Conservation (phyloP, 2,329 filamentous ascomycete species). For the Arachnopeziza araneosa region DNA sequence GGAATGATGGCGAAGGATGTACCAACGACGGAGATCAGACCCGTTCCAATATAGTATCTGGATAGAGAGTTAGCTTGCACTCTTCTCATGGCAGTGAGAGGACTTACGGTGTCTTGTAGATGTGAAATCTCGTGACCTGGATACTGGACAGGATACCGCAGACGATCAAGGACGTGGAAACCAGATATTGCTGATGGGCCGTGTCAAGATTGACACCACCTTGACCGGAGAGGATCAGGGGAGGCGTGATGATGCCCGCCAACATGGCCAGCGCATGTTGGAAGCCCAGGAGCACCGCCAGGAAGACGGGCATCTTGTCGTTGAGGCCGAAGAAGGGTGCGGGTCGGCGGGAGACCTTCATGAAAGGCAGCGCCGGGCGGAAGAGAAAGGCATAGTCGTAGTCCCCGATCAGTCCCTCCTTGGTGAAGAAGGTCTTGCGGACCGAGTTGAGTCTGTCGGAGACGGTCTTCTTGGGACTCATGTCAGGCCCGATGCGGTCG, state of each 20-base stretch:
- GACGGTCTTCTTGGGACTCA: not conserved
- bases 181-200: conserved; percentile 62
- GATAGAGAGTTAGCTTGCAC: not conserved
- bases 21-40: conserved; percentile 72
- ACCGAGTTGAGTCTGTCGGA: not conserved
- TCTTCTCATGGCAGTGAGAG: not conserved
- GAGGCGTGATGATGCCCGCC: conserved; percentile 58
- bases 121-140: conserved; percentile 73
- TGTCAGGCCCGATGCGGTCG: not conserved
- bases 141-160: conserved; percentile 69
- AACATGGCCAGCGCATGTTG: conserved; percentile 74
- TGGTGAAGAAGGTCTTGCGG: conserved; percentile 39
- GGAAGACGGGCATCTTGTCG: conserved; percentile 68
- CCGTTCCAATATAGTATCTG: conserved; percentile 68
- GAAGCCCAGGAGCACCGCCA: conserved; percentile 69
- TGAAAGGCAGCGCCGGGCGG: conserved; percentile 69
- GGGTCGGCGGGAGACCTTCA: conserved; percentile 52
- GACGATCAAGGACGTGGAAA: conserved; percentile 58
- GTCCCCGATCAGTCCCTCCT: conserved; percentile 68
- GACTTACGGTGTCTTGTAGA: conserved; percentile 51
- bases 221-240: conserved; percentile 61
- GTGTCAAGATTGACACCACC: conserved; percentile 44
- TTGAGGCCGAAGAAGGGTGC: conserved; percentile 82
- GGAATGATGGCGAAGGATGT: conserved; percentile 74
- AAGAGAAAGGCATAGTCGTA: conserved; percentile 90